Percentiles rank a stretch among this genome's conserved stretches.
phyloP scores from a whole-genome alignment of 768 basidiomycete species.

The Fomitopsis pulvina region DNA sequence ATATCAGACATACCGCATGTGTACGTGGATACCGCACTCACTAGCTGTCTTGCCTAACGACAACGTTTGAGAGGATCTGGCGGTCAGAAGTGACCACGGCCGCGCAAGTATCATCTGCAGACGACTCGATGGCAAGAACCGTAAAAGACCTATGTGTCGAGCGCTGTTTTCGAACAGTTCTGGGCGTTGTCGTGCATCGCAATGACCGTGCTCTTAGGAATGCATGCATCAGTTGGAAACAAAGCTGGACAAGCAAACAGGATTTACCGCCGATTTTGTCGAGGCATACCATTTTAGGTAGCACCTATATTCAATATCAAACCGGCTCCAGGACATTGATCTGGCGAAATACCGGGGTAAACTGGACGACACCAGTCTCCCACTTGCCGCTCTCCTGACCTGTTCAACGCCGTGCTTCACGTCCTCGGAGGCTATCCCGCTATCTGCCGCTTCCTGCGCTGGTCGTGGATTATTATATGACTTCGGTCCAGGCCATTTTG shows the following conservation, averaged over 20 bases:
- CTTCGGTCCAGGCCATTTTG: background rate
- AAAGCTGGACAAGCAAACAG: too few relatives aligned
- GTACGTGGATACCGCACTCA: slow-evolving; percentile 22
- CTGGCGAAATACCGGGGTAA: too few relatives aligned
- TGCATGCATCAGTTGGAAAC: too few relatives aligned
- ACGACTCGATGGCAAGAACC: slow-evolving; percentile 76
- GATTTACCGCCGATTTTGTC: too few relatives aligned
- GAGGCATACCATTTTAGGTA: too few relatives aligned
- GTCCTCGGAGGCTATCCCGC: background rate
- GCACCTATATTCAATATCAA: too few relatives aligned
- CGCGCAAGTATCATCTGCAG: slow-evolving; percentile 92
- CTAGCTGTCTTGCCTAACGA: slow-evolving; percentile 74
- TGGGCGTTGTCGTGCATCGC: too few relatives aligned
- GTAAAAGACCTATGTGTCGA: slow-evolving; percentile 50
- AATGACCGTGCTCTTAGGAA: too few relatives aligned
- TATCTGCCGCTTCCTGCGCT: background rate
- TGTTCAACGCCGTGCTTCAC: background rate
- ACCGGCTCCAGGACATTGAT: too few relatives aligned
- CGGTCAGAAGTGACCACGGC: slow-evolving; percentile 73
- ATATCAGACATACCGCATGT: background rate
- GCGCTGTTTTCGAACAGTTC: too few relatives aligned
- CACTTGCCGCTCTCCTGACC: too few relatives aligned
- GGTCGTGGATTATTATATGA: background rate
- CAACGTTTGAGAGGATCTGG: slow-evolving; percentile 74
- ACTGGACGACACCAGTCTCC: too few relatives aligned